Conservation (phyloP, 1,284 basidiomycete genomes). For the Grifola frondosa region DNA sequence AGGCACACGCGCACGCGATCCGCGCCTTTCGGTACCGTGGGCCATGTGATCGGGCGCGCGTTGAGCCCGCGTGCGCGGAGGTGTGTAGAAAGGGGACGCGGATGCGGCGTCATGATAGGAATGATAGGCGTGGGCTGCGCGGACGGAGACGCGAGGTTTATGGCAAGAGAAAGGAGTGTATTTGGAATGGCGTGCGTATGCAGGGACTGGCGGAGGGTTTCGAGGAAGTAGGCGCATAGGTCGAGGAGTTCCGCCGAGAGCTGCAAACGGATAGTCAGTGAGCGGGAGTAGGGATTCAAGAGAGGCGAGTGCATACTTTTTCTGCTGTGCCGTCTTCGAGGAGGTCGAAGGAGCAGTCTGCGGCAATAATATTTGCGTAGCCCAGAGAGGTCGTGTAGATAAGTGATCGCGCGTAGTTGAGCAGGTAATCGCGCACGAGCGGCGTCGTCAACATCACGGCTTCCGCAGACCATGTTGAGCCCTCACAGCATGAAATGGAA, state of each 20-base stretch:
- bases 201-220: slow-evolving; percentile 36
- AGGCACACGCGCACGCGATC: slow-evolving; percentile 86
- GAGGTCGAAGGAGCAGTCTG: slow-evolving; percentile 77
- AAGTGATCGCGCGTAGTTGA: slow-evolving; percentile 92
- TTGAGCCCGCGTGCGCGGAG: slow-evolving; percentile 63
- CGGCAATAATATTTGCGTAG: slow-evolving; percentile 71
- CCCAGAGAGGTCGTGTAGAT: slow-evolving; percentile 88
- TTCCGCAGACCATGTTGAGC: no score
- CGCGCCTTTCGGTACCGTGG: slow-evolving; percentile 80
- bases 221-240: slow-evolving; percentile 41
- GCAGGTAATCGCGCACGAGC: slow-evolving; percentile 77
- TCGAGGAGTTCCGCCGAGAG: slow-evolving; percentile 42
- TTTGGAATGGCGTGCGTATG: slow-evolving; percentile 35
- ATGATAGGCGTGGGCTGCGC: slow-evolving; percentile 68
- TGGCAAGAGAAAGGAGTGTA: slow-evolving; percentile 43
- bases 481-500: no score
- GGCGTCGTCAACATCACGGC: slow-evolving; percentile 78
- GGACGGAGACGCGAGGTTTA: slow-evolving; percentile 31
- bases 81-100: slow-evolving; percentile 68
- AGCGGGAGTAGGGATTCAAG: slow-evolving; percentile 11
- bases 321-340: slow-evolving; percentile 69
- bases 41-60: slow-evolving; percentile 80
- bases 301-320: slow-evolving; percentile 36
- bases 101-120: slow-evolving; percentile 76
- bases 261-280: slow-evolving; percentile 30